Evolutionary conservation across 441 rosid genomes (phyloP).

Genomic region (Macaranga tanarius): DNA sequence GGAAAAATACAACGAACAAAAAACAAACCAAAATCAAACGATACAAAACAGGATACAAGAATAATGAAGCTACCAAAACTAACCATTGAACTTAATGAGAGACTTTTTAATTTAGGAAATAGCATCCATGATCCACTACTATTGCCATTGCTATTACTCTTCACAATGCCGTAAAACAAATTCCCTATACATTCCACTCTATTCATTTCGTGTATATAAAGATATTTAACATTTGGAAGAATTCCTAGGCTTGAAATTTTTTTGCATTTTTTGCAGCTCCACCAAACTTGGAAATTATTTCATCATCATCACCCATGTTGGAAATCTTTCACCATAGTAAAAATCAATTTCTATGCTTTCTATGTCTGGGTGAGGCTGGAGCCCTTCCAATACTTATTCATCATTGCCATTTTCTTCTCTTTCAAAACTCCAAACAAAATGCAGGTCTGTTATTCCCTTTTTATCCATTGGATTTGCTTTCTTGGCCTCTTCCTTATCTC

Average conservation of each 20-base stretch:
- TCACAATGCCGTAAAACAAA: constrained; percentile 20
- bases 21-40: too few species aligned
- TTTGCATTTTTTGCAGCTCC: constrained; percentile 8
- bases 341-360: constrained; percentile 12
- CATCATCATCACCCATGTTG: constrained; percentile 29
- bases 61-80: background rate
- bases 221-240: constrained; percentile 23
- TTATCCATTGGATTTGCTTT: constrained; percentile 21
- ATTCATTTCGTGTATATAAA: constrained; percentile 9
- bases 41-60: too few species aligned
- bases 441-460: background rate
- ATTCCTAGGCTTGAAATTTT: constrained; percentile 27
- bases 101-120: too few species aligned
- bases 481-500: too few species aligned
- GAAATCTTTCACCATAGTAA: constrained; percentile 25
- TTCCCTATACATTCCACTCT: constrained; percentile 17
- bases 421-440: background rate
- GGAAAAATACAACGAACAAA: too few species aligned
- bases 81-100: background rate
- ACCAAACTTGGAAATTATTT: background rate
- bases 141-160: too few species aligned
- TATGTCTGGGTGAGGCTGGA: too few species aligned
- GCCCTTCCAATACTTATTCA: constrained; percentile 29
- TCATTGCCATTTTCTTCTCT: constrained; percentile 6
- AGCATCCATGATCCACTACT: too few species aligned